Evolutionary conservation across 2,329 filamentous ascomycete genomes (phyloP), one percentile per base, ranked within the genome.

Genomic region (Pleomassaria siparia): DNA sequence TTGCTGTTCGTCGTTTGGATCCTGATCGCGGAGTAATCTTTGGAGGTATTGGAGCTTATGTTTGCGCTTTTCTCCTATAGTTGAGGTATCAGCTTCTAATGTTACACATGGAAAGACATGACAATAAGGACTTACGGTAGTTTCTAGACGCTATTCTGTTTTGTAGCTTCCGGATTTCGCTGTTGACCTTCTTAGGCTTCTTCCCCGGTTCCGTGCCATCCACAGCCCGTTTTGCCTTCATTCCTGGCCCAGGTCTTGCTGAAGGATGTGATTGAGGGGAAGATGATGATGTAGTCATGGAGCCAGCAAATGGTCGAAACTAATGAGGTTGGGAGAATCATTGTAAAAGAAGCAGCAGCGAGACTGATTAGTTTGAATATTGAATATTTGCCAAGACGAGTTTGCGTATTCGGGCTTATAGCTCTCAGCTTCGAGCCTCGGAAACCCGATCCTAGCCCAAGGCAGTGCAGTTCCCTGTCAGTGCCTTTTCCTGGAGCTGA

Each of bases 101-200:
- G 4, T 11, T 36, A 26, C n/a, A 18, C 4, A 20, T 25, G 2
- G 7, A 9, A 20, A 11, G n/a, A 18, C 8, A 11, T 22, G 21
- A 13, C n/a, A n/a, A 12, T 24, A 13, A 29, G 56, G n/a, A n/a
- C 66, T 24, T 57, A 69, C 67, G 58, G 48, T 70, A 70, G 30
- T 70, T 70, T 16, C 65, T 63, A 15, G 67, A 70, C 25, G 67
- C 67, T 56, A 69, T 68, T 43, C 67, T 60, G 29, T 70, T 70
- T 44, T 70, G 67, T 44, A 67, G 65, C 48, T 70, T 70, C 18
- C 67, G 61, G 49, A 62, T 56, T 50, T 70, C 67, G 50, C 67
- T 70, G 40, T 70, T 69, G 40, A 55, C 58, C 39, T 69, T 70
- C 48, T 62, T 64, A 1, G 64, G 63, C 42, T 63, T 69, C 47